Evolutionary conservation across 2,329 filamentous ascomycete species (phyloP), one percentile per base, ranked within the genome.

Genomic region (Cytospora chrysosperma): DNA sequence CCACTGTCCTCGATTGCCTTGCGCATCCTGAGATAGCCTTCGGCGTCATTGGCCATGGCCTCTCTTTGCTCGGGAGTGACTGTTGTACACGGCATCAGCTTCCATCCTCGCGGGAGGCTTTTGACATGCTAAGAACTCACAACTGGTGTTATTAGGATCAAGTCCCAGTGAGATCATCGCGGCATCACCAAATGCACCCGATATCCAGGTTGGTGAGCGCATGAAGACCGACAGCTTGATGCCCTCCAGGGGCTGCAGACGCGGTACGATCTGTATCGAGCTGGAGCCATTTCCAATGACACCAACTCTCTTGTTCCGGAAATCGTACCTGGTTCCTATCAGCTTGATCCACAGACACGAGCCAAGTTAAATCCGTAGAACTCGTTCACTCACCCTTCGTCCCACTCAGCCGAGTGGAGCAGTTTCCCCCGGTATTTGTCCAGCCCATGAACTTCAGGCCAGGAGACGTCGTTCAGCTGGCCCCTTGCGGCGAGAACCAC

Each of bases 231-330:
- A 77, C 30, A 83, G 69, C 12, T 75, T 68, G 3, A 74, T 66
- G 4, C 78, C 79, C 57, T 78, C 72, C 2, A 77, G 49, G 64
- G 78, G 78, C 67, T 82, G 81, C 47, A 85, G 72, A 7, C 68
- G 71, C 1, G 82, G 82, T 10, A 84, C 75, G 60, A 85, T 84
- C 64, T 85, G 82, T 65, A 84, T 83, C 1, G 76, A 77, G 66
- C 80, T 82, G 24, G 80, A 81, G 15, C 82, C 82, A 61, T 80
- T 80, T n/a, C 82, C 82, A 53, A 85, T 79, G 5, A 85, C 71
- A 9, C 78, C 82, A 19, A 85, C 73, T 59, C 73, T 73, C 70
- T 84, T 84, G 65, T 78, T 76, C 50, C 68, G 74, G 56, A 81
- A 81, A 68, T 82, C 78, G 66, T 78, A 81, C 26, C 76, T 79